These are phyloP conservation scores for Hymenoscyphus infarciens DNA, from an alignment of 2,329 filamentous ascomycete genomes.

Conservation along the genomic window DNA sequence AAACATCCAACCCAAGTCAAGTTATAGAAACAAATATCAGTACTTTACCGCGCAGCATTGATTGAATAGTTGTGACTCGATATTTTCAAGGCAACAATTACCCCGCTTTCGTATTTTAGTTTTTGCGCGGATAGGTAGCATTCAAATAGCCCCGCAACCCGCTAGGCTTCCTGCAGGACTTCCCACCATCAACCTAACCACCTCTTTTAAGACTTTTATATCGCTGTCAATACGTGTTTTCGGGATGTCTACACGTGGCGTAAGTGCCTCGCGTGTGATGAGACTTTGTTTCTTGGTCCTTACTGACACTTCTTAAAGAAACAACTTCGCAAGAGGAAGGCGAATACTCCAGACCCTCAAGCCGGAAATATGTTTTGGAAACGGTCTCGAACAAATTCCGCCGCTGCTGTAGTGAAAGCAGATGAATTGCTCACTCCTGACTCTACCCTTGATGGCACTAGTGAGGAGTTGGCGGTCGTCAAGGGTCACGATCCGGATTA, in stretches of 20 bases:
- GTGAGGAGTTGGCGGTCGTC: background rate
- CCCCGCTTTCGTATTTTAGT: background rate
- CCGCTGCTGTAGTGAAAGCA: background rate
- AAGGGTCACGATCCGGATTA: slow-evolving; percentile 18
- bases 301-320: slow-evolving; percentile 1
- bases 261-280: background rate
- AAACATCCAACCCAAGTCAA: too few relatives aligned
- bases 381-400: background rate
- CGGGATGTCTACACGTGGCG: background rate
- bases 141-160: background rate
- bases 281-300: background rate
- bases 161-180: slow-evolving; percentile 3
- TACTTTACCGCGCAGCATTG: background rate
- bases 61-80: background rate
- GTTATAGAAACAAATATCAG: too few relatives aligned
- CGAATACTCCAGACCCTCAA: background rate
- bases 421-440: slow-evolving; percentile 5
- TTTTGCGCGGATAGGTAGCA: background rate
- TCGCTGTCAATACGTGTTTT: background rate
- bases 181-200: background rate
- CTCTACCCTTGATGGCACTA: slow-evolving; percentile 3
- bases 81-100: background rate
- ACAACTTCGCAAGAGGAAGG: slow-evolving; percentile 12
- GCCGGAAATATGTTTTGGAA: slow-evolving; percentile 14
- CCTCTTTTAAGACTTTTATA: too few relatives aligned